These are phyloP conservation scores for Dalbergia cochinchinensis DNA, from an alignment of 306 rosid genomes.

Conservation along the genomic window DNA sequence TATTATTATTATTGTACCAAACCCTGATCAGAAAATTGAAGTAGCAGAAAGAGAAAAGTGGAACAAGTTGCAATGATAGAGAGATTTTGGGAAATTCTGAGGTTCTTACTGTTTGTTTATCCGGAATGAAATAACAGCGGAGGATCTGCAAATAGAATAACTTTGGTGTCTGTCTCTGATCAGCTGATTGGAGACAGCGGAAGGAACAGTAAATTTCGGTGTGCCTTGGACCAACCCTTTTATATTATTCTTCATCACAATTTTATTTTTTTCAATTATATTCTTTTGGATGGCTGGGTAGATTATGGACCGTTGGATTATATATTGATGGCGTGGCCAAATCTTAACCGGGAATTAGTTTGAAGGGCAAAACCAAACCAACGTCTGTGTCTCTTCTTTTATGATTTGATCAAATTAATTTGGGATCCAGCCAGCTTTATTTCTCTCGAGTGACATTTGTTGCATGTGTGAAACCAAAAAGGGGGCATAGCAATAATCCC, in stretches of 20 bases:
- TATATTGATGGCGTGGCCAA: slow-evolving; percentile 22
- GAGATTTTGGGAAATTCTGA: not conserved
- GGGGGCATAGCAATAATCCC: not conserved
- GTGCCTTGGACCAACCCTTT: not conserved
- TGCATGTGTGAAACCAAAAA: not conserved
- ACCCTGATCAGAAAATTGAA: not conserved
- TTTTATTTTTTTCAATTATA: not conserved
- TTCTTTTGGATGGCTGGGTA: not conserved
- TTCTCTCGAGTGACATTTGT: not conserved
- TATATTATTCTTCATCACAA: not conserved
- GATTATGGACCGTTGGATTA: slow-evolving; percentile 23
- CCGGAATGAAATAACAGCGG: not conserved
- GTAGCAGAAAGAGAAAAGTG: not conserved
- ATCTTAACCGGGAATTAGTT: slow-evolving; percentile 7
- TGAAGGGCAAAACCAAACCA: slow-evolving; percentile 40
- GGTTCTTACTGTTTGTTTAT: slow-evolving; percentile 9
- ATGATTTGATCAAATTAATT: not conserved
- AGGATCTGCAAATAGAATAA: not conserved
- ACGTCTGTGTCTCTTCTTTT: slow-evolving; percentile 50
- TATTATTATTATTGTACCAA: not conserved
- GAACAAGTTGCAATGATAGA: not conserved
- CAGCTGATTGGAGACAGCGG: not conserved
- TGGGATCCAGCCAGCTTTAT: not conserved
- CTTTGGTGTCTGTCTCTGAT: too few species aligned
- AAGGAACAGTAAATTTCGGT: not conserved